Base-by-base conservation (phyloP, 768 basidiomycete species). In the Lactifluus rugatus region DNA sequence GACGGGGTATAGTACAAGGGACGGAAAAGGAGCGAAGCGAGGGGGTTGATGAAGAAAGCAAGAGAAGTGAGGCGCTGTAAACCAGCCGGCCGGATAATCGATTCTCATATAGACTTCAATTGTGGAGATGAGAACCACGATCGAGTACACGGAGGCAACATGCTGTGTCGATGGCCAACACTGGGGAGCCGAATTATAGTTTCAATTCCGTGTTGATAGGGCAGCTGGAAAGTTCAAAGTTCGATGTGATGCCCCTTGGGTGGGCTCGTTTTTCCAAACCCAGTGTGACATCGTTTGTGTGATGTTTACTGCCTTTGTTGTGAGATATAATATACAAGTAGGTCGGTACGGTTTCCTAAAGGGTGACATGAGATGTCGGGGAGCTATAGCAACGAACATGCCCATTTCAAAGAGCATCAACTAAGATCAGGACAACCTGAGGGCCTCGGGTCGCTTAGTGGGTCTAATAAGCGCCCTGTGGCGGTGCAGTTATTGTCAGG, bases 341-440 rank as follows among this genome's bases (percentile, higher is more conserved):
- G 44, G 44, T 28, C 48, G 46, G 57, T 41, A 36, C 14, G 25
- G 57, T 21, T 14, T 47, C 49, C 39, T 14, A 46, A 52, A 41
- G 26, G 42, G 32, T 23, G 47, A 34, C 32, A 34, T 53, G 51
- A 58, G 51, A 28, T 48, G 46, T 57, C 11, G 54, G 49, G 58
- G 48, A 37, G 42, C 56, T 60, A 60, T 60, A 60, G 59, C 59
- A 60, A 60, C 58, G 42, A 54, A 16, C 57, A 49, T 28, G 52
- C 26, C 58, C 34, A 25, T 47, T 53, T 58, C 28, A 58, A 52
- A 36, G n/a, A 9, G 23, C 34, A 45, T 28, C 31, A 13, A n/a
- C 21, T 26, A 46, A 26, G 46, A 59, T 59, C 48, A 55, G 25
- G 25, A 45, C 4, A 11, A 3, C 34, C 11, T 34, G 34, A 34